Conservation (phyloP, 2,329 filamentous ascomycete species). For the Ophiostoma quercus region DNA sequence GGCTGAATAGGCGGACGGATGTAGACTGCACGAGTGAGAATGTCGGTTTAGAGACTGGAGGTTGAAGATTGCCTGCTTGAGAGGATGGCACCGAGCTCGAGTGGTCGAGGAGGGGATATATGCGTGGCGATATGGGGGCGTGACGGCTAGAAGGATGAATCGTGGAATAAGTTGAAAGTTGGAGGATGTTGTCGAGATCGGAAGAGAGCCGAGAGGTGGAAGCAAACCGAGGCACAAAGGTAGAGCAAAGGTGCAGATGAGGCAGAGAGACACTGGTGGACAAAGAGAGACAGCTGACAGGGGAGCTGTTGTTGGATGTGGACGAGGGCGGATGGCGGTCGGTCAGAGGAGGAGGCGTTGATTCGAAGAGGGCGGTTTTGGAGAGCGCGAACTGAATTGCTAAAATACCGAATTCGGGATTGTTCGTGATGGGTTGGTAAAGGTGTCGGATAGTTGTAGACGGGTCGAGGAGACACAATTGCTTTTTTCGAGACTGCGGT, state of each 20-base stretch:
- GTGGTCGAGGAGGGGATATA: background rate
- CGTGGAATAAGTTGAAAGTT: background rate
- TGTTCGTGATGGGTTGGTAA: background rate
- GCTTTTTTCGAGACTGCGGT: constrained; percentile 11
- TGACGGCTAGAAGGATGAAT: background rate
- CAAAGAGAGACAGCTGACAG: background rate
- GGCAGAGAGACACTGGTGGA: background rate
- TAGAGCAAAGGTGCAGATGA: background rate
- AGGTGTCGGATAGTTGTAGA: background rate
- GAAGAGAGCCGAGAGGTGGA: background rate
- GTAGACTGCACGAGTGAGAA: background rate
- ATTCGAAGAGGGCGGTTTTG: background rate
- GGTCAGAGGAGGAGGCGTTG: constrained; percentile 9
- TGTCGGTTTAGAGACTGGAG: background rate
- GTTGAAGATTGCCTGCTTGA: background rate
- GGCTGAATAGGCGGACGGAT: background rate
- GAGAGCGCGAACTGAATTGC: background rate
- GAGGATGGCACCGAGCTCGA: constrained; percentile 1
- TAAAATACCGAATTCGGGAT: background rate
- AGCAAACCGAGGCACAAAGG: background rate
- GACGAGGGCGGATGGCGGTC: background rate
- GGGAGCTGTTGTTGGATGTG: background rate
- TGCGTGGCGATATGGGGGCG: background rate
- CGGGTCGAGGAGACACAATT: constrained; percentile 1
- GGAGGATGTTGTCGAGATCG: background rate